A percentile compares a stretch with the other conserved stretches of the same genome.
phyloP scores from a whole-genome alignment of 768 basidiomycete genomes.

The Albatrellus ellisii region DNA sequence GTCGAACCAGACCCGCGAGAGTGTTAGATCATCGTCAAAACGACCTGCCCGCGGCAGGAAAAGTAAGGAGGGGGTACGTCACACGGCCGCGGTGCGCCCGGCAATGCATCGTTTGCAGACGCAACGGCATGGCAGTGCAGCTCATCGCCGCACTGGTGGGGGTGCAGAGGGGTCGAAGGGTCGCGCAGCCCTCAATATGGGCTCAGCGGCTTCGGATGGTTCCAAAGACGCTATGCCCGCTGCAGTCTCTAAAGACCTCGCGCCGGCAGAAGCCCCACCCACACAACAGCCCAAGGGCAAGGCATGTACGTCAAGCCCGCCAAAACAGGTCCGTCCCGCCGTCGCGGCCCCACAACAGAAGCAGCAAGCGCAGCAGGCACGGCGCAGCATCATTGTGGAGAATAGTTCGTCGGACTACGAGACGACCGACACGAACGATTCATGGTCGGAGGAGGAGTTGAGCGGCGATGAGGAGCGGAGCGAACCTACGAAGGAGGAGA shows the following conservation, averaged over 20 bases:
- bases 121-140: not conserved
- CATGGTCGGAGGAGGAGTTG: conserved; percentile 49
- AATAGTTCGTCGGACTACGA: conserved; percentile 36
- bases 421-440: conserved; percentile 40
- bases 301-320: not conserved
- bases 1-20: conserved; percentile 21
- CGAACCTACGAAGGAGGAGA: conserved; percentile 15
- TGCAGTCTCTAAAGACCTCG: not conserved
- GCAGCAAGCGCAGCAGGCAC: conserved; percentile 11
- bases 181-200: conserved; percentile 38
- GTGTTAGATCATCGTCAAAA: conserved; percentile 17
- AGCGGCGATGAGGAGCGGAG: conserved; percentile 19
- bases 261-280: not conserved
- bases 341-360: no score
- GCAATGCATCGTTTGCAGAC: conserved; percentile 1
- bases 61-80: conserved; percentile 7
- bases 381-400: conserved; percentile 31
- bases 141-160: conserved; percentile 13
- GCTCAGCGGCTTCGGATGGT: conserved; percentile 45
- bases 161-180: conserved; percentile 12
- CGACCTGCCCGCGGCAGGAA: conserved; percentile 14
- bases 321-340: not conserved
- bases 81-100: conserved; percentile 8
- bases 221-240: conserved; percentile 13
- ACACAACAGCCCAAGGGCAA: not conserved